phyloP scores from a whole-genome alignment of 345 rosid species.

The Eucalyptus camaldulensis region DNA sequence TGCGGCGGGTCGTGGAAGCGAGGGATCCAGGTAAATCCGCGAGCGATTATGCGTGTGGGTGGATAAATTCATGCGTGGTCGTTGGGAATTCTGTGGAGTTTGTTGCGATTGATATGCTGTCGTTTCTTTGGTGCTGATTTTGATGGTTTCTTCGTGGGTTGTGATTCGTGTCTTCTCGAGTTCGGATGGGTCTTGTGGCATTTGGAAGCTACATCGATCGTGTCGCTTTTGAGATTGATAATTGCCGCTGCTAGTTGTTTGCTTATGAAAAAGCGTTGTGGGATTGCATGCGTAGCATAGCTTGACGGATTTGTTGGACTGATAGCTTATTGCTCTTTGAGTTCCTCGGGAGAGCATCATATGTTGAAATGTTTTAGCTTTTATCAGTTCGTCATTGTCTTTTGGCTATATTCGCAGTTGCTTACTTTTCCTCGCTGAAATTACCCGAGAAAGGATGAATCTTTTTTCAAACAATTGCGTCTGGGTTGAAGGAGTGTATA shows the following conservation, averaged over 20 bases:
- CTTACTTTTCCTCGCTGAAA: not conserved
- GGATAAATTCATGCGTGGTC: rapidly evolving
- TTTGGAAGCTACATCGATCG: not conserved
- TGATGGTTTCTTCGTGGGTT: not conserved
- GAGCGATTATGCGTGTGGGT: not conserved
- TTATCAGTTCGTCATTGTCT: not conserved
- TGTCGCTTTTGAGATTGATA: not conserved
- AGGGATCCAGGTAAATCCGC: slow-evolving; percentile 16
- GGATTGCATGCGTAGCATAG: not conserved
- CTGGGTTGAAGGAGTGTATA: not conserved
- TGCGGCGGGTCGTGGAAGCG: slow-evolving; percentile 17
- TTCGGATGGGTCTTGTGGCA: not conserved
- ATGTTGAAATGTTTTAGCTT: not conserved
- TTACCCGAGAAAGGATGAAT: not conserved
- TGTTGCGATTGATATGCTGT: not conserved
- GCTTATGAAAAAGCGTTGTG: not conserved
- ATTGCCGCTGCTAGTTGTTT: not conserved
- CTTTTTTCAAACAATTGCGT: not conserved
- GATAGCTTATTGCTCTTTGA: not conserved
- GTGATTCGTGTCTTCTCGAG: not conserved
- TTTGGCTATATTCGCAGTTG: not conserved
- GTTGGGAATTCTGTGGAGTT: not conserved
- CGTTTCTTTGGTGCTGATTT: not conserved
- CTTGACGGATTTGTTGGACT: not conserved
- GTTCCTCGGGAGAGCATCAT: not conserved